Percentiles rank a stretch among this genome's conserved stretches.
Conservation (phyloP, 345 rosid species). For the Syzygium oleosum region DNA sequence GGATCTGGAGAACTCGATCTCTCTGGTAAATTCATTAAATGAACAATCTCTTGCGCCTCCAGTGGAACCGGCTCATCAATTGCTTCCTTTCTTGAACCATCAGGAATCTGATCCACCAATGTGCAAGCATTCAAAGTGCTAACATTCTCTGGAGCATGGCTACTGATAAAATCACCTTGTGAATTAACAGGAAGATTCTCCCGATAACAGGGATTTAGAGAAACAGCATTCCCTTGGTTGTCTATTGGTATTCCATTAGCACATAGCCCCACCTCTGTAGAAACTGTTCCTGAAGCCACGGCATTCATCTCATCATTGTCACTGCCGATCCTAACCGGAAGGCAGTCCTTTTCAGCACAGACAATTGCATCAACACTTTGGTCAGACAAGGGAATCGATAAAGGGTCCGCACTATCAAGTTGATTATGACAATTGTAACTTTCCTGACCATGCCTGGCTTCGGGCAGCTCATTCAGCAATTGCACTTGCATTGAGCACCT, state of each 20-base stretch:
- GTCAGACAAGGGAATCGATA: not conserved
- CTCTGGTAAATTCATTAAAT: not conserved
- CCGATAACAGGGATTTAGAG: conserved; percentile 10
- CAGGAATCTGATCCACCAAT: not conserved
- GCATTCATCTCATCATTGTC: not conserved
- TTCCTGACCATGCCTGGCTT: conserved; percentile 5
- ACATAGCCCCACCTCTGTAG: not conserved
- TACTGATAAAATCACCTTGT: not conserved
- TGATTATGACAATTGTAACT: not conserved
- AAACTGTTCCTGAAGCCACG: not conserved
- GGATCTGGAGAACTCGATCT: not conserved
- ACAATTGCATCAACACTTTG: not conserved
- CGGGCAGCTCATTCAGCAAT: conserved; percentile 14
- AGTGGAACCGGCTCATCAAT: not conserved
- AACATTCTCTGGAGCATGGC: conserved; percentile 15
- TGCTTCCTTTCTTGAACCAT: not conserved
- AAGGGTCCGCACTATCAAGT: not conserved
- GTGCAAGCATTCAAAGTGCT: conserved; percentile 6
- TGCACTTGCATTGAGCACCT: conserved; percentile 36
- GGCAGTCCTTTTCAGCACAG: conserved; percentile 1
- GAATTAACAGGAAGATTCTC: not conserved
- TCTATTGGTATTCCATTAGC: conserved; percentile 1
- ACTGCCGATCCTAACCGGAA: not conserved
- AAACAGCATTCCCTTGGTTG: conserved; percentile 11
- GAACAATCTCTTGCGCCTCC: not conserved